Conservation (phyloP, 73 alveolate species). For the Symbiodinium pilosum region DNA sequence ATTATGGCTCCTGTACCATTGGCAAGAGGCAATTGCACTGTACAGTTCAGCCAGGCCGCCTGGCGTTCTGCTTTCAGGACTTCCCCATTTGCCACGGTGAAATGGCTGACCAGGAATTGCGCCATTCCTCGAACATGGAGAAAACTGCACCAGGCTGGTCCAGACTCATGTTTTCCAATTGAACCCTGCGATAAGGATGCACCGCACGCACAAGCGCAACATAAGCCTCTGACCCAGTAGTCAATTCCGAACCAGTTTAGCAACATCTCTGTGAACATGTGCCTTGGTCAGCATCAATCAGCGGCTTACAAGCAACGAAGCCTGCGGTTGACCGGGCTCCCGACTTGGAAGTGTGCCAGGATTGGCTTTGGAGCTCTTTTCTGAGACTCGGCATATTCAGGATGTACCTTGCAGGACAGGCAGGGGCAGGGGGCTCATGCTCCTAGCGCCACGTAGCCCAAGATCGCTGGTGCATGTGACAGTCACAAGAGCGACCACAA, state of each 20-base stretch:
- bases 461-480: too few species aligned
- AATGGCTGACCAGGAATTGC: not conserved
- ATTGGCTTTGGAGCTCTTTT: constrained; percentile 67
- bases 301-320: too few species aligned
- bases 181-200: too few species aligned
- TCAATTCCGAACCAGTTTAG: constrained; percentile 38
- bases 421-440: too few species aligned
- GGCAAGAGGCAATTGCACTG: too few species aligned
- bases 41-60: not conserved
- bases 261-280: constrained; percentile 74
- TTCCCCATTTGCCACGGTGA: not conserved
- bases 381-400: constrained; percentile 67
- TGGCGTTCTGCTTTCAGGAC: not conserved
- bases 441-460: too few species aligned
- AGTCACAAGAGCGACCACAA: too few species aligned
- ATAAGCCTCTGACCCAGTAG: constrained; percentile 84
- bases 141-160: too few species aligned
- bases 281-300: not conserved
- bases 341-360: constrained; percentile 84
- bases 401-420: constrained; percentile 36
- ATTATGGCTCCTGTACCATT: too few species aligned
- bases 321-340: not conserved
- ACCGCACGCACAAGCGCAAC: too few species aligned
- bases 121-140: not conserved
- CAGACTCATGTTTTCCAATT: not conserved